phyloP scores from a whole-genome alignment of 1,284 basidiomycete genomes.

The Cryptococcus deneoformans region DNA sequence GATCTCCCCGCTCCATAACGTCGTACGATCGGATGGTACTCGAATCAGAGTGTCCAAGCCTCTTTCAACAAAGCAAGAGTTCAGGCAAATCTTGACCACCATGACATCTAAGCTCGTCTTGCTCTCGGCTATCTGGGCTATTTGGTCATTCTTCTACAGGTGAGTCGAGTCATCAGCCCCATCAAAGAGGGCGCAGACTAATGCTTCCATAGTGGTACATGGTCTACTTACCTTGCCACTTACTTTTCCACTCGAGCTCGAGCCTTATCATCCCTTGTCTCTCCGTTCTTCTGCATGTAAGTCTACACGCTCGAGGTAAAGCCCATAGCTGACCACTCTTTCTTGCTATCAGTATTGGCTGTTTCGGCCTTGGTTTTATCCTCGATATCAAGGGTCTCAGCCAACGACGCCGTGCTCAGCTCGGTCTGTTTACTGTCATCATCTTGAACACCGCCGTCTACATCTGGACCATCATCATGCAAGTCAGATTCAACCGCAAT shows the following conservation, averaged over 20 bases:
- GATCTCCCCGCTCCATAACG: slow-evolving; percentile 19
- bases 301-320: neutral
- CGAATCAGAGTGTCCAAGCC: slow-evolving; percentile 12
- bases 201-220: slow-evolving; percentile 5
- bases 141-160: slow-evolving; percentile 25
- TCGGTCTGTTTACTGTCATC: slow-evolving; percentile 22
- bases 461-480: slow-evolving; percentile 25
- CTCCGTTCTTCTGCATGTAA: slow-evolving; percentile 28
- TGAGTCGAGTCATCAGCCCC: neutral
- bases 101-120: slow-evolving; percentile 11
- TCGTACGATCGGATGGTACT: slow-evolving; percentile 23
- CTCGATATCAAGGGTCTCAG: slow-evolving; percentile 21
- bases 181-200: neutral
- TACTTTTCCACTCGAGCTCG: slow-evolving; percentile 27
- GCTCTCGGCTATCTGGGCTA: slow-evolving; percentile 14
- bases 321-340: neutral
- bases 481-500: slow-evolving; percentile 15
- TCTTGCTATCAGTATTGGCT: slow-evolving; percentile 12
- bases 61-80: slow-evolving; percentile 13
- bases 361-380: slow-evolving; percentile 27
- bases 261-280: slow-evolving; percentile 25
- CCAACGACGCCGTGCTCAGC: slow-evolving; percentile 25
- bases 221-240: slow-evolving; percentile 21
- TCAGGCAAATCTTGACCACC: slow-evolving; percentile 12
- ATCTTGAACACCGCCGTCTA: slow-evolving; percentile 19